Base-by-base conservation (phyloP, 257 asterid species). In the Striga asiatica region DNA sequence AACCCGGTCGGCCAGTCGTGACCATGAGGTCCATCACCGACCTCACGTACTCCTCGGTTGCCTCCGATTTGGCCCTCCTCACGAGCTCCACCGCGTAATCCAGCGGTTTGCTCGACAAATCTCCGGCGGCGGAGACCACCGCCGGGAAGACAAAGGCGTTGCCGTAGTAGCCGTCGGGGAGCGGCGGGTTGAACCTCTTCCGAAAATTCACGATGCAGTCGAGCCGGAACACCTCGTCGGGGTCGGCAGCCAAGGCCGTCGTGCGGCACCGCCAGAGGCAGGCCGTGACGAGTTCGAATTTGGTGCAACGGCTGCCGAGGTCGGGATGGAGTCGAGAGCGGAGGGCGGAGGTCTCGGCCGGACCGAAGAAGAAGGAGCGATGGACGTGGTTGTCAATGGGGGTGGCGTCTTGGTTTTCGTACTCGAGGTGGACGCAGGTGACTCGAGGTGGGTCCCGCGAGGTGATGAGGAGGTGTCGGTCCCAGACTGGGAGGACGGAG, bases 241-340 rank as follows among this genome's bases (percentile, higher is more conserved):
- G 67, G 2, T 72, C 75, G 2, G 79, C 75, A 0, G 79, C 58
- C 35, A 75, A 64, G 7, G 85, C 75, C 58, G 68, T 67, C 16
- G 86, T 79, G 58, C 82, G 82, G 73, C 82, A 76, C 9, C 82
- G 80, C 86, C 86, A 79, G 45, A 79, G 71, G 65, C 76, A 76
- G 12, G 80, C 82, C 0, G 86, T 73, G 35, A 79, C 63, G 64
- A 79, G 43, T 23, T 76, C 86, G 68, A 79, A 79, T 8, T 6
- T 32, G 50, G 75, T 61, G 34, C 89, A 74, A 66, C 81, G 64
- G 19, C 62, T 23, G 51, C 56, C 76, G 58, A 76, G 67, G 10
- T 66, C 56, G 1, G 67, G 69, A 0, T 88, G 92, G 35, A 84
- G 67, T 49, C 22, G 57, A 31, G 55, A 31, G 23, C 78, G 82